Evolutionary conservation across 805 yeast genomes (phyloP).

Genomic region (Metschnikowia koreensis): DNA sequence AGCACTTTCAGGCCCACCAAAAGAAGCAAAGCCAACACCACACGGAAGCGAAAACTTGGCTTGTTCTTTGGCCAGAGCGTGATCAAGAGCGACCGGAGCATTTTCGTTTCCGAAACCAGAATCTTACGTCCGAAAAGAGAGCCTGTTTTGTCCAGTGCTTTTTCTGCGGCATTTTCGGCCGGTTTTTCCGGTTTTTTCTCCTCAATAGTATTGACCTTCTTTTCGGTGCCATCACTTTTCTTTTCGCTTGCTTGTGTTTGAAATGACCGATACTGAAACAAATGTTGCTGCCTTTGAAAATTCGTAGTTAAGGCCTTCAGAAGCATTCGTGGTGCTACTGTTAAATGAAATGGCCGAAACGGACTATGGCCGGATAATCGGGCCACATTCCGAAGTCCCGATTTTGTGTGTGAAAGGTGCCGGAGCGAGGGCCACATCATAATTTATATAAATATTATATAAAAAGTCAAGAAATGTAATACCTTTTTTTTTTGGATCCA

Average conservation of each 20-base stretch:
- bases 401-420: not conserved
- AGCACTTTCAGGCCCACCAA: conserved; percentile 78
- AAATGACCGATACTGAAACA: no score
- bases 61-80: conserved; percentile 83
- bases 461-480: not conserved
- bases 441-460: not conserved
- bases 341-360: no score
- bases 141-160: not conserved
- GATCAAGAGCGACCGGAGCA: conserved; percentile 59
- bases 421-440: conserved; percentile 1
- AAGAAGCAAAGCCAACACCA: conserved; percentile 68
- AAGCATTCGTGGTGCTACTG: no score
- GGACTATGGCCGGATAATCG: not conserved
- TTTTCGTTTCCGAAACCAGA: conserved; percentile 47
- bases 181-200: not conserved
- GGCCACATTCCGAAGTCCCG: not conserved
- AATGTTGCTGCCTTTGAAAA: no score
- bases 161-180: not conserved
- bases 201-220: not conserved
- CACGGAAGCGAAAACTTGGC: conserved; percentile 66
- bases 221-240: no score
- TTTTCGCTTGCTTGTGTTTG: no score
- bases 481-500: no score
- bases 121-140: conserved; percentile 17
- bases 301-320: no score